Evolutionary conservation across 768 basidiomycete species (phyloP).

Genomic region (Daedaleopsis nitida): DNA sequence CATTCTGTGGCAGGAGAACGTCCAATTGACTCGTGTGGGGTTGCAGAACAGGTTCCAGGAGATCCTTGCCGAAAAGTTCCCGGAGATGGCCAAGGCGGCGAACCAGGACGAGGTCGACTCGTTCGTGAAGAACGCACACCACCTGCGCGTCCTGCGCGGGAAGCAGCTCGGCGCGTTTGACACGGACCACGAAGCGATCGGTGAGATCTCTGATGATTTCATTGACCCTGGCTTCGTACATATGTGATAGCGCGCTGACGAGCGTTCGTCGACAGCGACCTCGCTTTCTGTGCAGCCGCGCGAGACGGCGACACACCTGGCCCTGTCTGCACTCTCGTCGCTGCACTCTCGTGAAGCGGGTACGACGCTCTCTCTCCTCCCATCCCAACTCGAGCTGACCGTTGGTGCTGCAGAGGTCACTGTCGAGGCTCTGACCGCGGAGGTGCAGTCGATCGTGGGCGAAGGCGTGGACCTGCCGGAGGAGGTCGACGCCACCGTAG

Average conservation of each 20-base stretch:
- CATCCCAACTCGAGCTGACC: not conserved
- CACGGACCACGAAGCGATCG: conserved; percentile 46
- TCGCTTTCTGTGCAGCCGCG: conserved; percentile 41
- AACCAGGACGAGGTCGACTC: conserved; percentile 59
- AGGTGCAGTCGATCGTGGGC: conserved; percentile 54
- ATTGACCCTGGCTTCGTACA: too few species aligned
- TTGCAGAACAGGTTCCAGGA: conserved; percentile 30
- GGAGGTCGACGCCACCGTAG: conserved; percentile 58
- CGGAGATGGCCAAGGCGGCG: conserved; percentile 46
- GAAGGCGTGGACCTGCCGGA: conserved; percentile 52
- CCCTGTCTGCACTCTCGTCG: conserved; percentile 61
- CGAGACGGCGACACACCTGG: conserved; percentile 69
- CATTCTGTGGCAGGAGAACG: not conserved
- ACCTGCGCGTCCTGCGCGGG: conserved; percentile 64
- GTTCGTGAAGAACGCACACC: conserved; percentile 84
- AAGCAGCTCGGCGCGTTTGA: conserved; percentile 62
- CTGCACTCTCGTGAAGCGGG: conserved; percentile 24
- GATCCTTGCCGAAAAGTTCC: conserved; percentile 44
- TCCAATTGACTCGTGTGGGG: not conserved
- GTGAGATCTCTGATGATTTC: too few species aligned
- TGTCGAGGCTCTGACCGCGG: conserved; percentile 51
- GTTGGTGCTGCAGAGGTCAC: conserved; percentile 40
- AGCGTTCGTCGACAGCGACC: conserved; percentile 3
- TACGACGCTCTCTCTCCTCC: not conserved
- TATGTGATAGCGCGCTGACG: not conserved